Percentiles rank a stretch among this genome's conserved stretches.
Conservation (phyloP, 768 basidiomycete species). For the Kwoniella bestiolae region DNA sequence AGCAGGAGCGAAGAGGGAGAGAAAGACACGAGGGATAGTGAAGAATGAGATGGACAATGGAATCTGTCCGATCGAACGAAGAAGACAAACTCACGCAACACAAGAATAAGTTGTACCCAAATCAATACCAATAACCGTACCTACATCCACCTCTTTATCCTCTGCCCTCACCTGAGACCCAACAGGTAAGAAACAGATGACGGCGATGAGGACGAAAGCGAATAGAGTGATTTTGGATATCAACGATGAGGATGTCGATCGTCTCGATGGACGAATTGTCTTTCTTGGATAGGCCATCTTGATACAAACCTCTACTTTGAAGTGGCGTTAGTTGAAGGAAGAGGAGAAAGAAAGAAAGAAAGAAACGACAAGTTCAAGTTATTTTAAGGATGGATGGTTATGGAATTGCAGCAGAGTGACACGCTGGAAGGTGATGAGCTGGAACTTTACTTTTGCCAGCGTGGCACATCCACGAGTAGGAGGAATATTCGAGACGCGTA, state of each 20-base stretch:
- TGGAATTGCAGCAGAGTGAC: slow-evolving; percentile 13
- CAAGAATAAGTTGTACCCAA: slow-evolving; percentile 96
- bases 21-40: no score
- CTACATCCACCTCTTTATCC: slow-evolving; percentile 72
- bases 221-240: slow-evolving; percentile 58
- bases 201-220: slow-evolving; percentile 66
- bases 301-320: neutral
- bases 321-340: slow-evolving; percentile 20
- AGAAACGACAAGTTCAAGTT: neutral
- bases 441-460: slow-evolving; percentile 23
- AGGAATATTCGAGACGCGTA: slow-evolving; percentile 31
- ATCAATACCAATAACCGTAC: slow-evolving; percentile 85
- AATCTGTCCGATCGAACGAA: neutral
- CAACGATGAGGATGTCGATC: slow-evolving; percentile 33
- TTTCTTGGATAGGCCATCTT: slow-evolving; percentile 42
- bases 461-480: slow-evolving; percentile 17
- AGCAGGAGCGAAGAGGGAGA: slow-evolving; percentile 7
- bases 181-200: slow-evolving; percentile 72
- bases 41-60: neutral
- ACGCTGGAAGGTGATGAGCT: slow-evolving; percentile 19
- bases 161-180: slow-evolving; percentile 69
- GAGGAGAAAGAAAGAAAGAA: slow-evolving; percentile 3
- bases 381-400: neutral
- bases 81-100: slow-evolving; percentile 73
- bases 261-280: slow-evolving; percentile 31